These are phyloP conservation scores for Thermochaetoides thermophila DNA, from an alignment of 495 filamentous ascomycete genomes.

Conservation along the genomic window DNA sequence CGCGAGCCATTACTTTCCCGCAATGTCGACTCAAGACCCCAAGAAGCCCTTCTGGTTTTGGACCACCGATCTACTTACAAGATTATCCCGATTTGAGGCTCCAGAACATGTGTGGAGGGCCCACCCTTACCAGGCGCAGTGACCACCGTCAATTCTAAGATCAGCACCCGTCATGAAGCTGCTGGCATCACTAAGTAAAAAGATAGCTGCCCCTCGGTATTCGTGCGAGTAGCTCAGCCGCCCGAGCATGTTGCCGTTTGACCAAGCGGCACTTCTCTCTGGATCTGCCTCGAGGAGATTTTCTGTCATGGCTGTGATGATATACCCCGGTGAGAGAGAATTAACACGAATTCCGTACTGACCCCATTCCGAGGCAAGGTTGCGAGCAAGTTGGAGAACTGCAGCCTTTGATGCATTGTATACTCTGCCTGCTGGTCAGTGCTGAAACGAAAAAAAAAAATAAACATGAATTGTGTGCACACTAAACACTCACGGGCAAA, in stretches of 20 bases:
- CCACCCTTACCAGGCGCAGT: conserved; percentile 63
- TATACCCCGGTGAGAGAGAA: conserved; percentile 89
- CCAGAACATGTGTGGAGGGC: too few relatives aligned
- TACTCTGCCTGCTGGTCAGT: conserved; percentile 31
- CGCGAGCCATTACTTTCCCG: too few relatives aligned
- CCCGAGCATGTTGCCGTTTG: conserved; percentile 78
- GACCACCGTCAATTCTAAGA: conserved; percentile 69
- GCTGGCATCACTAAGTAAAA: conserved; percentile 74
- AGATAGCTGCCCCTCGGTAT: conserved; percentile 68
- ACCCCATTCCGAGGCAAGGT: conserved; percentile 84
- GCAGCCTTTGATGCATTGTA: conserved; percentile 89
- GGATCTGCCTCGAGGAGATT: conserved; percentile 61
- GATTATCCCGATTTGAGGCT: conserved; percentile 4
- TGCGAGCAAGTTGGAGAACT: conserved; percentile 70
- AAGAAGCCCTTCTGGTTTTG: too few relatives aligned
- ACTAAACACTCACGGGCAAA: conserved; percentile 26
- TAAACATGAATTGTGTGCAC: background rate
- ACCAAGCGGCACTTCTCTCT: conserved; percentile 64
- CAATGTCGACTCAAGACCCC: too few relatives aligned
- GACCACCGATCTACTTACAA: conserved; percentile 1
- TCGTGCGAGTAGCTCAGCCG: conserved; percentile 66
- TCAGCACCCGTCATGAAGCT: conserved; percentile 77
- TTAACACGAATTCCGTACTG: conserved; percentile 80
- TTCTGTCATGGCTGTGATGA: conserved; percentile 83
- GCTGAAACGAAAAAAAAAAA: background rate